Evolutionary conservation across 2,329 filamentous ascomycete species (phyloP), one percentile per base, ranked within the genome.

Genomic region (Aspergillus sclerotialis): DNA sequence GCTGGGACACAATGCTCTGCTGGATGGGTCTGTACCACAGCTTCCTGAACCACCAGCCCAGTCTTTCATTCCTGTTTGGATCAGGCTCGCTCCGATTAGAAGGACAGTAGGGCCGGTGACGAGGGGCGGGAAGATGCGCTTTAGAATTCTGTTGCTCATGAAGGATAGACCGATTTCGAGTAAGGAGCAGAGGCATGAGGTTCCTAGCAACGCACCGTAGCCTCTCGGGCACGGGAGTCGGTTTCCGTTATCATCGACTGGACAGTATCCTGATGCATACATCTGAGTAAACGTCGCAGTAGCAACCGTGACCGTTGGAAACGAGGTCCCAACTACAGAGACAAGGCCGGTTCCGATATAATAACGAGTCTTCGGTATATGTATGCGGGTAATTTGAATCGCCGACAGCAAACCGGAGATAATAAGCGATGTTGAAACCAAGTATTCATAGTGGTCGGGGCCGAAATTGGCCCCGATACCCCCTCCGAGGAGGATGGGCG

Each of bases 341-440:
- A 83, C 75, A 40, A 83, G 55, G 4, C 80, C 80, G 1, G 80
- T 83, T 7, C 80, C 76, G 37, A 80, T 58, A 41, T 68, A 78
- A 49, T 81, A 83, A 2, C 75, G 77, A 0, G 78, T 79, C 39
- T 67, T 68, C 43, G 65, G 71, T 38, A 84, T 71, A 43, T 79
- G 78, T 39, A 83, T 74, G 4, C 76, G 69, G 2, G 76, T 78
- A 44, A 84, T 82, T 49, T 84, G 80, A 16, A 84, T 63, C 0
- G 73, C 65, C 5, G 77, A 81, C 3, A 82, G 65, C 29, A 84
- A 66, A 7, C 80, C 80, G 25, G 76, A 81, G 14, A 78, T 75
- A 38, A 85, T 82, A 35, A 84, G 67, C 0, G 78, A 77, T 0
- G 80, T 80, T 11, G 78, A 83, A 5, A 84, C 80, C 2, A 84